These are phyloP conservation scores for Aspergillus cejpii DNA, from an alignment of 2,329 filamentous ascomycete species.

Conservation along the genomic window DNA sequence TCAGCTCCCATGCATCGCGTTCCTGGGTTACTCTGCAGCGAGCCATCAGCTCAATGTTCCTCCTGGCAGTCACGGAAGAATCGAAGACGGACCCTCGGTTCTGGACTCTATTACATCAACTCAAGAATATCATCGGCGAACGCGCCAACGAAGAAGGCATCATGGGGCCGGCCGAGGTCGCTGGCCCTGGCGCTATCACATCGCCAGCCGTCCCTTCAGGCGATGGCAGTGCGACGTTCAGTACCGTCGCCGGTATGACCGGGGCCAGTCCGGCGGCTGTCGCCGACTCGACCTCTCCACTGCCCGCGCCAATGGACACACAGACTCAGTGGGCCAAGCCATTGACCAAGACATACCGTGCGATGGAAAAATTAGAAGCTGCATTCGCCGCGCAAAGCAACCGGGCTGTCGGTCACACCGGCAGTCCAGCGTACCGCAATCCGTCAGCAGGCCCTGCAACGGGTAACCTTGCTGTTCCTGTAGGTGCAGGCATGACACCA, in stretches of 20 bases:
- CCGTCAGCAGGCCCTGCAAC: conserved; percentile 10
- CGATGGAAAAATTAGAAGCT: conserved; percentile 41
- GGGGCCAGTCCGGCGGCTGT: conserved; percentile 21
- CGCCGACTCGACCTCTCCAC: conserved; percentile 24
- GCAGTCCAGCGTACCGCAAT: conserved; percentile 18
- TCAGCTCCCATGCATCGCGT: conserved; percentile 39
- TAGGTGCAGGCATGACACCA: conserved; percentile 27
- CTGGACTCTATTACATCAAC: conserved; percentile 35
- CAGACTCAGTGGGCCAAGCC: conserved; percentile 44
- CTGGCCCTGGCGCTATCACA: conserved; percentile 10
- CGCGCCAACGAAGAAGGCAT: conserved; percentile 34
- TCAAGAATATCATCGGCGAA: conserved; percentile 42
- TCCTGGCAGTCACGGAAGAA: conserved; percentile 43
- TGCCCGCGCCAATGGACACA: conserved; percentile 26
- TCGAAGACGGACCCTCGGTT: conserved; percentile 38
- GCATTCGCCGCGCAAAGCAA: conserved; percentile 30
- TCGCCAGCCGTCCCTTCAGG: conserved; percentile 11
- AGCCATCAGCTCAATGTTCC: conserved; percentile 44
- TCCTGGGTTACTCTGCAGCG: conserved; percentile 45
- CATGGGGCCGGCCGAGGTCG: conserved; percentile 17
- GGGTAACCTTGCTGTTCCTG: conserved; percentile 13
- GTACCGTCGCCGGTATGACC: conserved; percentile 27
- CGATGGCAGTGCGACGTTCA: conserved; percentile 13
- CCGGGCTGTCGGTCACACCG: conserved; percentile 13
- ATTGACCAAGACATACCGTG: conserved; percentile 41